Conservation (phyloP, 805 yeast genomes). For the Clavispora phyllophila region DNA sequence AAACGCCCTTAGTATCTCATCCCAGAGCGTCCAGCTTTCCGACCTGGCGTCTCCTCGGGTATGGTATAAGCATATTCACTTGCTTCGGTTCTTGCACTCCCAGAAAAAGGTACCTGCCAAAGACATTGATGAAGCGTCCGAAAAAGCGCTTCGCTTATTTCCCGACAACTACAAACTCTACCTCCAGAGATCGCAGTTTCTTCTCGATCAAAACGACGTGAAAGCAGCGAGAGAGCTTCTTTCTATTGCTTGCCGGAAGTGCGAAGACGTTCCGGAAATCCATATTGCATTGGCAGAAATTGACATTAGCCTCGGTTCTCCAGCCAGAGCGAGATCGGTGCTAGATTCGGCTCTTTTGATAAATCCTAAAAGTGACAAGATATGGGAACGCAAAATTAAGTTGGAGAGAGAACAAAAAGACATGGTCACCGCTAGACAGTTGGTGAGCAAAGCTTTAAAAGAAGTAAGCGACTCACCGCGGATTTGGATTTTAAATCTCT, state of each 20-base stretch:
- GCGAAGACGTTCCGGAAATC: conserved; percentile 41
- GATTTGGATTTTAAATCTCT: conserved; percentile 64
- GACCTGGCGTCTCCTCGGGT: conserved; percentile 38
- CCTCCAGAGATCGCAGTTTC: conserved; percentile 57
- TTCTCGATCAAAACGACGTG: conserved; percentile 24
- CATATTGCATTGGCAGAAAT: conserved; percentile 53
- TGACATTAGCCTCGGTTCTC: conserved; percentile 36
- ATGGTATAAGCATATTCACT: conserved; percentile 57
- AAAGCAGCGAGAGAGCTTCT: conserved; percentile 45
- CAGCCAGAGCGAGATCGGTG: conserved; percentile 62
- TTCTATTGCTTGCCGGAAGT: conserved; percentile 42
- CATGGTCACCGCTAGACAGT: conserved; percentile 44
- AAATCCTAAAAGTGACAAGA: conserved; percentile 42
- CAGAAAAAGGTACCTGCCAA: conserved; percentile 9
- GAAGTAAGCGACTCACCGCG: conserved; percentile 52
- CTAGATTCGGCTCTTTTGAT: conserved; percentile 61
- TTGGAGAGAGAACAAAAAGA: conserved; percentile 54
- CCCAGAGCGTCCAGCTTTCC: conserved; percentile 13
- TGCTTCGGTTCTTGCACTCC: conserved; percentile 38
- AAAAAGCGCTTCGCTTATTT: conserved; percentile 44
- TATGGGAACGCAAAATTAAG: conserved; percentile 55
- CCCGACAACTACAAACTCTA: conserved; percentile 51
- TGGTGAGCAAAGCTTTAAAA: conserved; percentile 56
- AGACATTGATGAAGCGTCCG: conserved; percentile 23
- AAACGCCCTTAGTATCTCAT: conserved; percentile 31